These are phyloP conservation scores for Suillus sp. DNA, from an alignment of 768 basidiomycete genomes.

Conservation along the genomic window DNA sequence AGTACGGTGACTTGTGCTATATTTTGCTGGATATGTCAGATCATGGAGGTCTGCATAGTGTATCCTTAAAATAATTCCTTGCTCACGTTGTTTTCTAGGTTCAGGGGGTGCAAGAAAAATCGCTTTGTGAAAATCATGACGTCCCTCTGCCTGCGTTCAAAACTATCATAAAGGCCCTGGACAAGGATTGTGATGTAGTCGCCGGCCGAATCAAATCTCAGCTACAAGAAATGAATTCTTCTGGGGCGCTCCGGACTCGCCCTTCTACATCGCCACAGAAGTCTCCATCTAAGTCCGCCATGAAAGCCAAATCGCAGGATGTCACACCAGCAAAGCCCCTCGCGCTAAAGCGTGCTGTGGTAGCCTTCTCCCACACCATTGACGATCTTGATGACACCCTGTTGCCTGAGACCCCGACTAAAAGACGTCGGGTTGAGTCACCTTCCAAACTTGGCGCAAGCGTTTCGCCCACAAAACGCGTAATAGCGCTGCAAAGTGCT, in stretches of 20 bases:
- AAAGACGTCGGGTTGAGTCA: constrained; percentile 38
- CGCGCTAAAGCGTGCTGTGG: constrained; percentile 40
- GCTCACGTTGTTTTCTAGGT: constrained; percentile 18
- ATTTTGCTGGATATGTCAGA: constrained; percentile 49
- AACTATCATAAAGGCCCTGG: constrained; percentile 21
- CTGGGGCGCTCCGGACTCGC: background rate
- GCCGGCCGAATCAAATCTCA: constrained; percentile 26
- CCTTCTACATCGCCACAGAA: constrained; percentile 20
- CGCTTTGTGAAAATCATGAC: constrained; percentile 22
- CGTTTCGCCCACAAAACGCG: constrained; percentile 16
- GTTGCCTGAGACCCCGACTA: constrained; percentile 45
- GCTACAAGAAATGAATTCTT: constrained; percentile 10
- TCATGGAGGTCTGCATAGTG: constrained; percentile 36
- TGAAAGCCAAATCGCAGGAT: constrained; percentile 19
- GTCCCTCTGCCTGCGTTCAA: constrained; percentile 23
- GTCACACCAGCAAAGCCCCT: constrained; percentile 33
- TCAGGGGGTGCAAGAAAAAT: constrained; percentile 24
- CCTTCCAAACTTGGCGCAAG: constrained; percentile 21
- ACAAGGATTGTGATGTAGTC: constrained; percentile 29
- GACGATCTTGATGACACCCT: constrained; percentile 23
- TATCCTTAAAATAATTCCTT: too few species aligned
- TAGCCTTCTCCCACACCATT: constrained; percentile 20
- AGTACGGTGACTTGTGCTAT: constrained; percentile 38
- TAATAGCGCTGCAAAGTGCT: background rate
- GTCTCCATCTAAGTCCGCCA: constrained; percentile 23